Base-by-base conservation (phyloP, 805 yeast genomes). In the Wickerhamiella cacticola region DNA sequence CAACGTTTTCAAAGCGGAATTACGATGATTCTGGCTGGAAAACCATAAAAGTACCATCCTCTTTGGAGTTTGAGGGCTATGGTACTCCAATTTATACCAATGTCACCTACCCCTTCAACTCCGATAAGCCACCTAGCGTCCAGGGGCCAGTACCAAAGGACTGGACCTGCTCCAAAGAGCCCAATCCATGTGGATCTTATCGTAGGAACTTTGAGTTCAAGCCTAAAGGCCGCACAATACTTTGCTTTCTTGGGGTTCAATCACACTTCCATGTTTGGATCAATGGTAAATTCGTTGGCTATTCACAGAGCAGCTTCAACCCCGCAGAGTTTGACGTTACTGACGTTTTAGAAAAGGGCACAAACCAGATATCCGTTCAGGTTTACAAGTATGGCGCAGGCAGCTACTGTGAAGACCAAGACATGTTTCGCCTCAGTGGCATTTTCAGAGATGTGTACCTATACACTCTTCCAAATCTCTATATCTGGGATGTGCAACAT, bases 381-480 rank as follows among this genome's bases (percentile, higher is more conserved):
- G 68, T 65, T 5, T 59, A 57, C 38, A 65, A 63, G 52, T 65
- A 65, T 61, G 58, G 63, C 9, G 59, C 58, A 28, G 63, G 65
- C 4, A 49, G 62, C 24, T 63, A 63, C 47, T 58, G 64, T 31
- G 68, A 64, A 48, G 69, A 65, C 50, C 69, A 66, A 51, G 69
- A 66, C 50, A 67, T 63, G 54, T 66, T 68, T 68, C 64, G 68
- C 67, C 49, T 66, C 31, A 63, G 67, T 34, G 69, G 69, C 13
- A 66, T 66, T 7, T 66, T 61, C 53, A 56, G 69, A 40, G 69
- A 66, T 52, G 69, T 66, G 4, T 44, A 35, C 15, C 29, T 44
- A 2, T 33, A 23, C 12, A 15, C 21, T 18, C 23, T 35, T 4
- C 47, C 47, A 8, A 15, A 24, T 2, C 10, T 25, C 12, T 28